A percentile compares a stretch with the other conserved stretches of the same genome.
phyloP scores from a whole-genome alignment of 352 stramenopile genomes.

The Globisporangium ultimum region DNA sequence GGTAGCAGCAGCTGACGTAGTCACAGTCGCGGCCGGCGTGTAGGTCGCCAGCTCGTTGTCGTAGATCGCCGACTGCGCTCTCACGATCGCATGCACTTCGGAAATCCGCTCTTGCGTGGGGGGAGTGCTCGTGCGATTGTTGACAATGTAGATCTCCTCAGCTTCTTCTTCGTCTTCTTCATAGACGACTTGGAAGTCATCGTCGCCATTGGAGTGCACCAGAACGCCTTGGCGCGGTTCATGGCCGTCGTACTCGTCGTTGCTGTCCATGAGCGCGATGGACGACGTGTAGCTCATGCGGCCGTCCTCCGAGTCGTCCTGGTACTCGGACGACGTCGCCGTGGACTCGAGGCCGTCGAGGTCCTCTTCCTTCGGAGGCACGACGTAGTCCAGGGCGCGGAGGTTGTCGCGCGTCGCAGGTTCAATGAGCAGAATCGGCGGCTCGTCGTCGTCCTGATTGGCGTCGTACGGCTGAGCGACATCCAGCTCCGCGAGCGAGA shows the following conservation, averaged over 20 bases:
- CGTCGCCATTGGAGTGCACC: slow-evolving; percentile 14
- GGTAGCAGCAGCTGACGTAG: no score
- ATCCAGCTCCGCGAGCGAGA: slow-evolving; percentile 44
- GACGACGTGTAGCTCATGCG: slow-evolving; percentile 47
- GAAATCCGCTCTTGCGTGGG: slow-evolving; percentile 8
- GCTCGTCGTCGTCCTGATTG: slow-evolving; percentile 22
- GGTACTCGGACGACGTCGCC: slow-evolving; percentile 30
- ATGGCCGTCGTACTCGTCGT: slow-evolving; percentile 29
- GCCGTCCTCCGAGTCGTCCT: slow-evolving; percentile 21
- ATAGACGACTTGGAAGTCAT: slow-evolving; percentile 19
- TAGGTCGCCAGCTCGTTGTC: not conserved
- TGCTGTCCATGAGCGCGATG: slow-evolving; percentile 45
- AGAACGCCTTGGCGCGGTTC: slow-evolving; percentile 1
- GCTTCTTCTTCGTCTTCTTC: slow-evolving; percentile 29
- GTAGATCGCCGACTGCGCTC: slow-evolving; percentile 8
- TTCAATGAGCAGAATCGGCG: slow-evolving; percentile 40
- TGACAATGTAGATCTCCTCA: slow-evolving; percentile 1
- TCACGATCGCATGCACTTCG: slow-evolving; percentile 12
- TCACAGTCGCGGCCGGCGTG: no score
- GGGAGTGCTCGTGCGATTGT: not conserved
- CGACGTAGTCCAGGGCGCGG: slow-evolving; percentile 45
- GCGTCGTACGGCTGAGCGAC: not conserved
- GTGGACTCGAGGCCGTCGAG: slow-evolving; percentile 14
- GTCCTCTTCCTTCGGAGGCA: slow-evolving; percentile 12
- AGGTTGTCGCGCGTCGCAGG: slow-evolving; percentile 34